A percentile compares a stretch with the other conserved stretches of the same genome.
These are phyloP conservation scores for Wickerhamomyces kurtzmanii DNA, from an alignment of 805 yeast genomes.

Conservation along the genomic window DNA sequence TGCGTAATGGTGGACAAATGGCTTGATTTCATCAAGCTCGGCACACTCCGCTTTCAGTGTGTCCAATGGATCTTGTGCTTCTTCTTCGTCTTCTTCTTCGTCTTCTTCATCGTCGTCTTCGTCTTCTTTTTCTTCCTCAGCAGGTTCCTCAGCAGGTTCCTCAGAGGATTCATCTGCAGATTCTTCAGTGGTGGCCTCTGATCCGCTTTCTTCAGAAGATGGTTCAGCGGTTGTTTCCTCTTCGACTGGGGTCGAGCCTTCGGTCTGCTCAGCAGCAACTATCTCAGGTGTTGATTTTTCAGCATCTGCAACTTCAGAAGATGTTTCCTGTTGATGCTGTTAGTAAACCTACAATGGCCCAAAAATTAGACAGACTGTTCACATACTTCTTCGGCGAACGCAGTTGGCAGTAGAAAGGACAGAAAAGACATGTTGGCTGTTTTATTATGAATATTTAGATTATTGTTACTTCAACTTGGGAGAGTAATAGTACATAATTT, in stretches of 20 bases:
- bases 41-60: constrained; percentile 60
- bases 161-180: constrained; percentile 1
- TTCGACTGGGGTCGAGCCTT: constrained; percentile 5
- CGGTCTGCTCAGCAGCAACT: constrained; percentile 1
- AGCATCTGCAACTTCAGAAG: not conserved
- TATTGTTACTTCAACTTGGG: no score
- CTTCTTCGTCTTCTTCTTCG: constrained; percentile 66
- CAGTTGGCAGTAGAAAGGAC: no score
- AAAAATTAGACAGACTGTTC: no score
- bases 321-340: not conserved
- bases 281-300: not conserved
- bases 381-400: no score
- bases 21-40: constrained; percentile 56
- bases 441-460: no score
- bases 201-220: no score
- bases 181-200: constrained; percentile 7
- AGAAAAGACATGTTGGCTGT: no score
- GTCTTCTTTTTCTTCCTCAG: constrained; percentile 17
- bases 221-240: constrained; percentile 15
- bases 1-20: constrained; percentile 77
- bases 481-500: no score
- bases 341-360: no score
- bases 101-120: constrained; percentile 51
- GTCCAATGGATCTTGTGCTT: constrained; percentile 56
- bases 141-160: constrained; percentile 10